phyloP scores from a whole-genome alignment of 2,329 filamentous ascomycete species.

The Xylaria arbuscula region DNA sequence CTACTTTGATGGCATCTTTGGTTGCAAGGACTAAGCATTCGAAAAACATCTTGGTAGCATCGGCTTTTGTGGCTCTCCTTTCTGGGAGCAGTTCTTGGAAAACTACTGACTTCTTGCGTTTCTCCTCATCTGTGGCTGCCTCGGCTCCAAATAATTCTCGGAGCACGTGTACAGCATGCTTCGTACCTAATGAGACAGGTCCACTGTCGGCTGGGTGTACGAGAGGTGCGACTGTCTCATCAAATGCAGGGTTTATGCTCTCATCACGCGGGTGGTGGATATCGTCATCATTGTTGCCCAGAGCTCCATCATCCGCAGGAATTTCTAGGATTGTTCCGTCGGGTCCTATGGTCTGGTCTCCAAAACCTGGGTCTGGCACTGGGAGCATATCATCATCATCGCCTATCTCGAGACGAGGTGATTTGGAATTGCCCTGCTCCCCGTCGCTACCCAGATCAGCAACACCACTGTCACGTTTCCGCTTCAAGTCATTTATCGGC shows the following conservation, averaged over 20 bases:
- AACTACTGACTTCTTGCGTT: slow-evolving; percentile 81
- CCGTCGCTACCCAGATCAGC: slow-evolving; percentile 80
- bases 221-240: slow-evolving; percentile 80
- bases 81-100: slow-evolving; percentile 95
- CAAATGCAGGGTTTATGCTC: slow-evolving; percentile 71
- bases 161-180: slow-evolving; percentile 94
- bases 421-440: slow-evolving; percentile 71
- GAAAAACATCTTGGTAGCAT: slow-evolving; percentile 99
- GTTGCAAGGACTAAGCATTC: slow-evolving; percentile 95
- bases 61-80: slow-evolving; percentile 80
- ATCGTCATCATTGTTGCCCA: slow-evolving; percentile 59
- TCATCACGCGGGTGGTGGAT: slow-evolving; percentile 58
- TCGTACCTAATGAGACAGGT: slow-evolving; percentile 89
- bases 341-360: slow-evolving; percentile 63
- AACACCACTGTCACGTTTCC: slow-evolving; percentile 90
- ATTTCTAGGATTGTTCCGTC: slow-evolving; percentile 75
- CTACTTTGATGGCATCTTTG: slow-evolving; percentile 97
- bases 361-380: slow-evolving; percentile 62
- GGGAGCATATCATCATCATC: slow-evolving; percentile 70
- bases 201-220: slow-evolving; percentile 86
- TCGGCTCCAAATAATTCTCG: slow-evolving; percentile 86
- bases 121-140: slow-evolving; percentile 73
- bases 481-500: slow-evolving; percentile 83
- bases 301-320: slow-evolving; percentile 63
- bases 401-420: slow-evolving; percentile 74